phyloP scores from a whole-genome alignment of 2,329 filamentous ascomycete species.

The Aspergillus fumigatiaffinis region DNA sequence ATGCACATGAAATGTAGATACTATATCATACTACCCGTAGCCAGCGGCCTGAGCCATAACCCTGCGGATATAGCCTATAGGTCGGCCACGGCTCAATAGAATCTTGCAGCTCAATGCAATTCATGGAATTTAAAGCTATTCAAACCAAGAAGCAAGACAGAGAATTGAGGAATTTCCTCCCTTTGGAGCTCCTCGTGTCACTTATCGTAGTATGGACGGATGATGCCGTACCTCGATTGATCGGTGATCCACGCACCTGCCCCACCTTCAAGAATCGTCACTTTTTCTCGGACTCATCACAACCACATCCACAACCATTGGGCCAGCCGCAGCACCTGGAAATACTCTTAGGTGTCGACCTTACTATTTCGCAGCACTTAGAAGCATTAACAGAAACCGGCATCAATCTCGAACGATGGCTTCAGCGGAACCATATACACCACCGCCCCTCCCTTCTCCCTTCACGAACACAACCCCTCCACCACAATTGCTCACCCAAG shows the following conservation, averaged over 20 bases:
- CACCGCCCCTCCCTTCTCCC: slow-evolving; percentile 55
- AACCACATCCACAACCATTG: background rate
- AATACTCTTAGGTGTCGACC: background rate
- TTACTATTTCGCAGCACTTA: background rate
- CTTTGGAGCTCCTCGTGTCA: background rate
- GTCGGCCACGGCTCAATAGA: no score
- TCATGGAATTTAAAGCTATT: no score
- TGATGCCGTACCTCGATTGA: background rate
- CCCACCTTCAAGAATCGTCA: background rate
- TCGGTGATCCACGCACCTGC: background rate
- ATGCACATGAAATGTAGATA: slow-evolving; percentile 10
- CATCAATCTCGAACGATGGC: background rate
- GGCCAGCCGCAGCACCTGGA: background rate
- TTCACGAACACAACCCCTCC: slow-evolving; percentile 61
- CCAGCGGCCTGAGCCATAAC: no score
- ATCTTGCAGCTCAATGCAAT: no score
- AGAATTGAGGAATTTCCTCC: background rate
- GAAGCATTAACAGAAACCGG: background rate
- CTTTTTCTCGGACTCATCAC: background rate
- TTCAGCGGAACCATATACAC: slow-evolving; percentile 23
- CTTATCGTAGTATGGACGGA: background rate
- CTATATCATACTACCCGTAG: no score
- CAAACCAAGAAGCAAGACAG: background rate
- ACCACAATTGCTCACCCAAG: slow-evolving; percentile 77
- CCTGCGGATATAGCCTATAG: no score